Evolutionary conservation across 1,284 basidiomycete species (phyloP), one percentile per base, ranked within the genome.

Genomic region (Rhodotorula sp.): DNA sequence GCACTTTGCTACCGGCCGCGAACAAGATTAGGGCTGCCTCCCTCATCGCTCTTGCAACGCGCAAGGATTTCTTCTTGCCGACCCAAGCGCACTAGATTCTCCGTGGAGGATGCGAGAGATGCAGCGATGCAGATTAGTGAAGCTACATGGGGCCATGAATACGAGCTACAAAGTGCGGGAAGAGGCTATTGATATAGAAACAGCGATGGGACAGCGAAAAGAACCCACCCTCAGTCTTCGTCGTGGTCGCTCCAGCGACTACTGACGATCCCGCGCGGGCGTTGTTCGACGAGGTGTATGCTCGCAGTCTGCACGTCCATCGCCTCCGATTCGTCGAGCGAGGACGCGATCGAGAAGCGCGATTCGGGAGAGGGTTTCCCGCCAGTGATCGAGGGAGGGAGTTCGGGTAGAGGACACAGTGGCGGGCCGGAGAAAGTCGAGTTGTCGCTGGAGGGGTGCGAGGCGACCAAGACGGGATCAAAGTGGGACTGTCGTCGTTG

Each of bases 1-100:
- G 1, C 39, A 58, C 57, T 71, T 65, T 3, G 70, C 70, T 23
- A 71, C 70, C 14, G 67, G 67, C 5, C n/a, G 65, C 12, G 58
- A 59, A 15, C 43, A 49, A 26, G 57, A 59, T 20, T 54, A 39
- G 34, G 4, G 52, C 52, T 7, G 23, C 21, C 23, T 51, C 49
- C 23, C 6, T 7, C 49, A 23, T 23, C 20, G 49, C 23, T 51
- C 49, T 20, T 3, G 49, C 49, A 51, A 51, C 3, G 49, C 49
- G 20, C 49, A 51, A 51, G 39, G 12, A 14, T 43, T 1, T 43
- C 39, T 14, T 12, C 8, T 34, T 34, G 34, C 34, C 34, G 34
- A 10, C 39, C 39, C 39, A 43, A 43, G 39, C 12, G 39, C 14
- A 43, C 39, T 14, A 10, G 12, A 43, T 43, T 43, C 34, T 34